A percentile compares a stretch with the other conserved stretches of the same genome.
phyloP scores from a whole-genome alignment of 441 rosid species.

The Brassica hybrid region DNA sequence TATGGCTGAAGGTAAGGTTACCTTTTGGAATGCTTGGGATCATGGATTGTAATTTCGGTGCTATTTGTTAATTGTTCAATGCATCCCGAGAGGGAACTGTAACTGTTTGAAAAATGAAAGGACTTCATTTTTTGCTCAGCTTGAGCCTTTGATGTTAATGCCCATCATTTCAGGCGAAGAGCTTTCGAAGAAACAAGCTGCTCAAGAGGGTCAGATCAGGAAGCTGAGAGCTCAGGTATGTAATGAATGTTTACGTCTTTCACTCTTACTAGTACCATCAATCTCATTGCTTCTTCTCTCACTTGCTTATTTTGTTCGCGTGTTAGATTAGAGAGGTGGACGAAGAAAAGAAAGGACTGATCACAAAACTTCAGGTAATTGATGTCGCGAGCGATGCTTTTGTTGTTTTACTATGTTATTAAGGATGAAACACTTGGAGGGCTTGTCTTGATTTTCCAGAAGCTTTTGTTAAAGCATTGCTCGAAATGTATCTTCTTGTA shows the following conservation, averaged over 20 bases:
- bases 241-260: constrained; percentile 8
- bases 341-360: constrained; percentile 98
- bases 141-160: constrained; percentile 30
- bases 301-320: constrained; percentile 41
- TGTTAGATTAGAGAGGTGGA: constrained; percentile 89
- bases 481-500: constrained; percentile 13
- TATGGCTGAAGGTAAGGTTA: constrained; percentile 94
- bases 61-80: background rate
- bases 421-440: constrained; percentile 24
- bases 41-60: constrained; percentile 1
- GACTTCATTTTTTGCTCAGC: constrained; percentile 9
- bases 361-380: constrained; percentile 94
- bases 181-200: constrained; percentile 98
- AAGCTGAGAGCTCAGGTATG: constrained; percentile 97
- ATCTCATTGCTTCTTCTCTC: constrained; percentile 36
- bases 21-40: constrained; percentile 35
- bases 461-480: constrained; percentile 21
- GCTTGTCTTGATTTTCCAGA: constrained; percentile 20
- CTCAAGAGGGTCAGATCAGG: constrained; percentile 94
- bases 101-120: constrained; percentile 6
- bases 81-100: constrained; percentile 18
- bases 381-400: constrained; percentile 30
- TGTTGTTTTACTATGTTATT: constrained; percentile 6
- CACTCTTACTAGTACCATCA: constrained; percentile 23
- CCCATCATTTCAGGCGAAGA: constrained; percentile 76